phyloP scores from a whole-genome alignment of 192 early-diverging fungal species.

The Rhizophagus clarus region DNA sequence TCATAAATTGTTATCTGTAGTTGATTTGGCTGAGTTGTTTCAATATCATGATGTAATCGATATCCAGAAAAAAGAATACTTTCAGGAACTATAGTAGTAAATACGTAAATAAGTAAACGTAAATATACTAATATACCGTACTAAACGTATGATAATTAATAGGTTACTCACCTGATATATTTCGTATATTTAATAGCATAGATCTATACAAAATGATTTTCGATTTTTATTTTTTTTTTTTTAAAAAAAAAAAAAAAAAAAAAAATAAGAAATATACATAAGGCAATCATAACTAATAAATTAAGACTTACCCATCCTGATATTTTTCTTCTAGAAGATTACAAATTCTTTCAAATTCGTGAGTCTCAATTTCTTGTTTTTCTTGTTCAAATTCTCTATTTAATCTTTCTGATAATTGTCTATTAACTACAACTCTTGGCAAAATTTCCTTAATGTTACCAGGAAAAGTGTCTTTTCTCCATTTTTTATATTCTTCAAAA shows the following conservation, averaged over 20 bases:
- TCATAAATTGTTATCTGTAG: conserved; percentile 1
- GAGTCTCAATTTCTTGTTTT: neutral
- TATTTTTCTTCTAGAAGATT: neutral
- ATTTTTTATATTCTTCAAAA: neutral
- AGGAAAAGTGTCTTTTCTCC: neutral
- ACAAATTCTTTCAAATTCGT: neutral
- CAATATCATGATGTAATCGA: neutral
- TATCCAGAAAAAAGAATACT: neutral
- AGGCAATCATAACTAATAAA: neutral
- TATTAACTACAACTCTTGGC: neutral
- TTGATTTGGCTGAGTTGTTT: conserved; percentile 3
- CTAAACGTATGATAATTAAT: too few relatives aligned
- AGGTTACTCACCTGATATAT: neutral
- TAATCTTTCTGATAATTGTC: neutral
- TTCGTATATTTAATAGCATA: neutral
- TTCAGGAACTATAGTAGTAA: neutral
- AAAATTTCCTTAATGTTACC: neutral
- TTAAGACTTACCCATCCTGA: neutral
- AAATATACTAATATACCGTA: too few relatives aligned
- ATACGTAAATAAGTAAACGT: neutral
- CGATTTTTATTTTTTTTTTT: too few relatives aligned
- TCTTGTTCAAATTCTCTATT: neutral
- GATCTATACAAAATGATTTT: too few relatives aligned
- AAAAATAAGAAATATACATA: too few relatives aligned
- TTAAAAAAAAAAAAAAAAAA: too few relatives aligned